Conservation (phyloP, 2,329 filamentous ascomycete genomes). For the Pseudocercospora pini-densiflorae region DNA sequence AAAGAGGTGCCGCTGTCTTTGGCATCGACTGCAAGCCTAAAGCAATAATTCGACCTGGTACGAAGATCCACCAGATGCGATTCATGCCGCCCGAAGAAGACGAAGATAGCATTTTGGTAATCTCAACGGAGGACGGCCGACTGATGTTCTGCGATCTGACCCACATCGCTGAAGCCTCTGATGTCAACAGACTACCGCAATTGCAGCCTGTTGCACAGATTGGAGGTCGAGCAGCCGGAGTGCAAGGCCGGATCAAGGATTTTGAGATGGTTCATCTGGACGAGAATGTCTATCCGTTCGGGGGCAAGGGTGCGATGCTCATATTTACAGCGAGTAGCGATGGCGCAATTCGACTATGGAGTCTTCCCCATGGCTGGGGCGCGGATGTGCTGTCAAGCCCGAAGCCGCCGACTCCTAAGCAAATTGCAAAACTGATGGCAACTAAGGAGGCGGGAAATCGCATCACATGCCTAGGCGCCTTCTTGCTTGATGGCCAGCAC, state of each 20-base stretch:
- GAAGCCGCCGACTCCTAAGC: neutral
- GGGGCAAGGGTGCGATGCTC: slow-evolving; percentile 49
- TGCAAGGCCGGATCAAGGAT: slow-evolving; percentile 81
- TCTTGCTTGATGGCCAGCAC: slow-evolving; percentile 67
- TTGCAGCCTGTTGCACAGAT: slow-evolving; percentile 68
- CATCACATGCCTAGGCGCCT: slow-evolving; percentile 86
- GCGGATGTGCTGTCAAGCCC: neutral
- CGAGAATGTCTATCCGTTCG: slow-evolving; percentile 34
- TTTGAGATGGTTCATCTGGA: slow-evolving; percentile 67
- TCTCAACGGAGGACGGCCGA: slow-evolving; percentile 89
- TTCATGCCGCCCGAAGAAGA: slow-evolving; percentile 61
- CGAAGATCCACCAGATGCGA: slow-evolving; percentile 81
- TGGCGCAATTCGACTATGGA: slow-evolving; percentile 81
- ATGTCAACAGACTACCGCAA: slow-evolving; percentile 36
- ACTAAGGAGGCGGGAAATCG: slow-evolving; percentile 84
- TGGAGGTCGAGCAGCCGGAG: slow-evolving; percentile 67
- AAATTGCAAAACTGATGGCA: slow-evolving; percentile 73
- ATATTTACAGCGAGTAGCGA: slow-evolving; percentile 82
- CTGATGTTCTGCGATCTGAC: slow-evolving; percentile 83
- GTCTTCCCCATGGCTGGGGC: slow-evolving; percentile 28
- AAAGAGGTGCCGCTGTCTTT: slow-evolving; percentile 82
- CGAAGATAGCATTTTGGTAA: slow-evolving; percentile 60
- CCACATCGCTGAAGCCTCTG: slow-evolving; percentile 21
- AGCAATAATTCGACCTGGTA: slow-evolving; percentile 72
- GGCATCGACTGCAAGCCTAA: slow-evolving; percentile 84